Conservation (phyloP, 202 grass and related monocot genomes). For the Sporobolus alterniflorus region DNA sequence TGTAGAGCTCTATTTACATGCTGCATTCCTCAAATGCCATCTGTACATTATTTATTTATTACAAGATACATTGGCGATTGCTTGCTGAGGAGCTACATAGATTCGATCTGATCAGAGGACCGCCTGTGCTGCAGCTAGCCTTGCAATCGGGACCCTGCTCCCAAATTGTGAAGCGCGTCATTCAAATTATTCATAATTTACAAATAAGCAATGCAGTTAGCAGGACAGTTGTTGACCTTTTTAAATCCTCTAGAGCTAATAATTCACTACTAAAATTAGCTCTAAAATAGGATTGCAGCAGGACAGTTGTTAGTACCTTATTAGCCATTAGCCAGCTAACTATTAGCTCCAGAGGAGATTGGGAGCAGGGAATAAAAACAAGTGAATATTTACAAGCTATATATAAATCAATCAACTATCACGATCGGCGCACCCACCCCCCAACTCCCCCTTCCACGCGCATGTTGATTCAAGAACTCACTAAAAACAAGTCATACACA, state of each 20-base stretch:
- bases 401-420: too few relatives aligned
- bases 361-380: background rate
- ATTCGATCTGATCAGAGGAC: slow-evolving; percentile 21
- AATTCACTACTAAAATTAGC: too few relatives aligned
- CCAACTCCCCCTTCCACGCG: too few relatives aligned
- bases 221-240: background rate
- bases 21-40: background rate
- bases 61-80: background rate
- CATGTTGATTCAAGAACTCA: too few relatives aligned
- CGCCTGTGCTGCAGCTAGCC: slow-evolving; percentile 72
- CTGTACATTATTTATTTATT: slow-evolving; percentile 31
- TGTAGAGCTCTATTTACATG: background rate
- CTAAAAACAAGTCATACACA: too few relatives aligned
- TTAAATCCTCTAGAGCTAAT: too few relatives aligned
- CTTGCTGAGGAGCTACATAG: background rate
- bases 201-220: background rate
- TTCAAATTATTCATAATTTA: background rate
- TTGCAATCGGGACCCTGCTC: slow-evolving; percentile 72
- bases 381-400: background rate
- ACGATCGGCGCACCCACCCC: too few relatives aligned
- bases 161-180: slow-evolving; percentile 21
- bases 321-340: too few relatives aligned
- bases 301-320: too few relatives aligned
- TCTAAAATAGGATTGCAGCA: too few relatives aligned
- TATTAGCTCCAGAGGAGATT: too few relatives aligned